Percentiles rank a stretch among this genome's conserved stretches.
Evolutionary conservation across 345 rosid species (phyloP).

Genomic region (Bruguiera parviflora): DNA sequence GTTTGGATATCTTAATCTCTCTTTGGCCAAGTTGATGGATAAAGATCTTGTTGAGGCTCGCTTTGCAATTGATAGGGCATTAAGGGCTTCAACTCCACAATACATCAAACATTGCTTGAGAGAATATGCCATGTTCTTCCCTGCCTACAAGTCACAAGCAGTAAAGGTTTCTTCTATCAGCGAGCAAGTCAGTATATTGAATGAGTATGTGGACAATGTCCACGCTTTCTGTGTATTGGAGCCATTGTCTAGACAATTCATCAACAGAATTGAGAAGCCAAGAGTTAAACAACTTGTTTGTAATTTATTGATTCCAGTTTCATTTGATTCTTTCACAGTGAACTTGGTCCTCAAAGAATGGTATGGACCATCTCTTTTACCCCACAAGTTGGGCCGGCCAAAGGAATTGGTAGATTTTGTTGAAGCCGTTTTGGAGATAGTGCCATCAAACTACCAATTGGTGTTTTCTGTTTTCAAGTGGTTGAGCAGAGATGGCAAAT

Average conservation of each 20-base stretch:
- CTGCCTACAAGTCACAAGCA: constrained; percentile 27
- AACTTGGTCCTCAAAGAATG: constrained; percentile 68
- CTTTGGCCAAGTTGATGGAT: constrained; percentile 58
- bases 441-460: constrained; percentile 61
- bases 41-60: constrained; percentile 46
- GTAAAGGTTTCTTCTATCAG: constrained; percentile 36
- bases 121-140: constrained; percentile 66
- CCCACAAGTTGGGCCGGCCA: constrained; percentile 41
- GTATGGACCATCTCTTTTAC: constrained; percentile 74
- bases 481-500: constrained; percentile 28
- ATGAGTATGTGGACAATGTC: constrained; percentile 48
- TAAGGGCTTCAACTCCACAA: constrained; percentile 44
- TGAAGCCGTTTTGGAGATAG: constrained; percentile 61
- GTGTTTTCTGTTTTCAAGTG: constrained; percentile 62
- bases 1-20: constrained; percentile 78
- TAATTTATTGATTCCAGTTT: constrained; percentile 55
- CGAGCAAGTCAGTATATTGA: constrained; percentile 48
- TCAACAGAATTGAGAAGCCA: constrained; percentile 50
- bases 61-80: constrained; percentile 53
- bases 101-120: constrained; percentile 54
- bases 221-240: constrained; percentile 38
- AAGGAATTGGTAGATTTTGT: constrained; percentile 79
- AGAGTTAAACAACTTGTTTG: constrained; percentile 55
- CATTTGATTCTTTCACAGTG: constrained; percentile 46
- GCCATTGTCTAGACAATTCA: constrained; percentile 65